A percentile compares a stretch with the other conserved stretches of the same genome.
phyloP scores from a whole-genome alignment of 345 rosid species.

The Linum trigynum region DNA sequence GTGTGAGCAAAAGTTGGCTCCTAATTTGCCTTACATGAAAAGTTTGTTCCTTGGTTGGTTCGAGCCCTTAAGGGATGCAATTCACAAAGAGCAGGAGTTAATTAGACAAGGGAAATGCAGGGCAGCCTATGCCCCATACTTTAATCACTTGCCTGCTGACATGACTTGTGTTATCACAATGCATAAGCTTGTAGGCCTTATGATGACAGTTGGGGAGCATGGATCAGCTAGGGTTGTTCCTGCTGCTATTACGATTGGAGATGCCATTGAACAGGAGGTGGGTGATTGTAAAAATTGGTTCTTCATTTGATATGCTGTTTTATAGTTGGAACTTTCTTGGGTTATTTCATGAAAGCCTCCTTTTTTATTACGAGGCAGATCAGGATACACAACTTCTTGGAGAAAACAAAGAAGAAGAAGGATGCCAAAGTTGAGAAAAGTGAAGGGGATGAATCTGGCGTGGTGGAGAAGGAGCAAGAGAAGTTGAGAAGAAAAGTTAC shows the following conservation, averaged over 20 bases:
- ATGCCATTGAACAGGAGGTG: slow-evolving; percentile 97
- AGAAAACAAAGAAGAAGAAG: slow-evolving; percentile 62
- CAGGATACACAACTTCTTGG: slow-evolving; percentile 65
- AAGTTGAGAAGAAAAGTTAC: slow-evolving; percentile 65
- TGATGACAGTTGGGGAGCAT: slow-evolving; percentile 73
- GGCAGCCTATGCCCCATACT: slow-evolving; percentile 37
- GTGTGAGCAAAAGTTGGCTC: slow-evolving; percentile 93
- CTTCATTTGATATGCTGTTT: slow-evolving; percentile 9
- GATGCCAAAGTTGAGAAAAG: slow-evolving; percentile 29
- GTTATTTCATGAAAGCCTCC: background rate
- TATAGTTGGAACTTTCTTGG: background rate
- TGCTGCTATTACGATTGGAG: slow-evolving; percentile 71
- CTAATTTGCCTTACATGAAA: slow-evolving; percentile 84
- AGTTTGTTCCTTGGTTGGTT: slow-evolving; percentile 94
- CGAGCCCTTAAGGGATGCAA: slow-evolving; percentile 73
- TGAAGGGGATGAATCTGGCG: slow-evolving; percentile 34
- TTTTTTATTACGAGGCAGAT: slow-evolving; percentile 28
- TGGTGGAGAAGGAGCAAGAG: slow-evolving; percentile 38
- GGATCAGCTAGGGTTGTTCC: slow-evolving; percentile 67
- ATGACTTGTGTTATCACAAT: slow-evolving; percentile 87
- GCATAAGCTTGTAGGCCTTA: slow-evolving; percentile 68
- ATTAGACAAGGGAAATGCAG: slow-evolving; percentile 44
- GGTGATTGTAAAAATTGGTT: slow-evolving; percentile 12
- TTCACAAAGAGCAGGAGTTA: slow-evolving; percentile 58
- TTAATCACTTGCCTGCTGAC: slow-evolving; percentile 79